Percentiles rank a stretch among this genome's conserved stretches.
These are phyloP conservation scores for Aspergillus latus DNA, from an alignment of 2,329 filamentous ascomycete genomes.

Conservation along the genomic window DNA sequence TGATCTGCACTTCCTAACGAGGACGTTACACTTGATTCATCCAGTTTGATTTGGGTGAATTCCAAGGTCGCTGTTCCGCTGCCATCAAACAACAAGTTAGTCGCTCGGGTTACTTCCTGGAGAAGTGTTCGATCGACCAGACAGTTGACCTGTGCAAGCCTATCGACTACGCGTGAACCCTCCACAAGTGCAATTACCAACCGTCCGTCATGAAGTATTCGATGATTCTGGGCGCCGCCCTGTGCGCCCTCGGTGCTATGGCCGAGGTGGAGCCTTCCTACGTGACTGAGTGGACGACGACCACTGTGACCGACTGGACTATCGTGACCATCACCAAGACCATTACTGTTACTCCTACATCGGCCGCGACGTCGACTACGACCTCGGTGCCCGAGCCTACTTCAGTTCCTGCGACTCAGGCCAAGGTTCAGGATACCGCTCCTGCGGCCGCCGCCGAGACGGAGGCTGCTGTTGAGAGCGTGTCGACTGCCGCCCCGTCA, in stretches of 20 bases:
- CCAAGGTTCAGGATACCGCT: conserved; percentile 1
- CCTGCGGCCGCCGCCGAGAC: not conserved
- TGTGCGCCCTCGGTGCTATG: conserved; percentile 37
- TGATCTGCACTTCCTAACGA: conserved; percentile 33
- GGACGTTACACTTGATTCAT: conserved; percentile 6
- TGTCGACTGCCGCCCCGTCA: not conserved
- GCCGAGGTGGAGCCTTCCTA: conserved; percentile 37
- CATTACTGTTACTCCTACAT: conserved; percentile 25
- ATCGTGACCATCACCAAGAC: conserved; percentile 39
- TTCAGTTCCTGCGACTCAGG: not conserved
- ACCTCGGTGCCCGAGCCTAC: conserved; percentile 1
- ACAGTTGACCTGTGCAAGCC: conserved; percentile 35
- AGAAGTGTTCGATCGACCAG: conserved; percentile 31
- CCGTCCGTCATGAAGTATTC: conserved; percentile 34
- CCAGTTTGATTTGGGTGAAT: conserved; percentile 5
- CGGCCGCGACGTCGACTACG: conserved; percentile 4
- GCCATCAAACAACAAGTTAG: conserved; percentile 13
- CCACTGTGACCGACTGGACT: conserved; percentile 33
- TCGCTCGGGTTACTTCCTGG: conserved; percentile 35
- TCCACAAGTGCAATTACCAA: conserved; percentile 10
- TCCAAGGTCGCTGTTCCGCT: conserved; percentile 7
- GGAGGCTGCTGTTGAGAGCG: not conserved
- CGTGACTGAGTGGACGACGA: conserved; percentile 23
- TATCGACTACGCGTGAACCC: conserved; percentile 13
- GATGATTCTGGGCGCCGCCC: conserved; percentile 36